phyloP scores from a whole-genome alignment of 2,329 filamentous ascomycete species.

The Cladosporium velox region DNA sequence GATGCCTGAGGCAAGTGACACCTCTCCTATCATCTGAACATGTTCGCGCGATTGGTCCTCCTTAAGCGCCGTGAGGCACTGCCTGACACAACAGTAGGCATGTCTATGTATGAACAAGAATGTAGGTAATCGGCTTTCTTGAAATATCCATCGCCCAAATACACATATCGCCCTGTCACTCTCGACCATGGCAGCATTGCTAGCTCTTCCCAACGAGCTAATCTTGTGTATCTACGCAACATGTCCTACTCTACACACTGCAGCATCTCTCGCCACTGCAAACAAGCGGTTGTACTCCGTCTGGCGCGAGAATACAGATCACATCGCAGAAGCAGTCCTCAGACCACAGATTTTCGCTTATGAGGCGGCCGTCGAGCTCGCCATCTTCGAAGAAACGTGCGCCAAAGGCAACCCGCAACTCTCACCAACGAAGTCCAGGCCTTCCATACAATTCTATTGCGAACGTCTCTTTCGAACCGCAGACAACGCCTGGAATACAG shows the following conservation, averaged over 20 bases:
- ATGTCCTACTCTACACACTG: neutral
- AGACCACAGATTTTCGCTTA: neutral
- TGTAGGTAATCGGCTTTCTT: neutral
- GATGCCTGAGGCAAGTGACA: neutral
- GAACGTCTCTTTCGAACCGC: neutral
- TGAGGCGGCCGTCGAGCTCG: neutral
- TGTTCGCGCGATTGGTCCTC: too few species aligned
- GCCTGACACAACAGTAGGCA: too few species aligned
- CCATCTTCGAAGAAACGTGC: neutral
- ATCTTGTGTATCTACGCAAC: neutral
- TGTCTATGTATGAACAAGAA: neutral
- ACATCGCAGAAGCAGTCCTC: neutral
- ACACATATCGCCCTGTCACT: too few species aligned
- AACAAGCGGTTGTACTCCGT: neutral
- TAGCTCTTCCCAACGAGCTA: neutral
- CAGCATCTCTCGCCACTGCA: neutral
- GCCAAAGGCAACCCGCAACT: neutral
- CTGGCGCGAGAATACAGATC: neutral
- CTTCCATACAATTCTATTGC: neutral
- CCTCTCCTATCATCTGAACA: neutral
- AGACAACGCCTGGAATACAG: neutral
- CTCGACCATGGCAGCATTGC: neutral
- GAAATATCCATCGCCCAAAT: too few species aligned
- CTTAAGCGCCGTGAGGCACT: too few species aligned
- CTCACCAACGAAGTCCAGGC: neutral